These are phyloP conservation scores for Haplosporangium gracile DNA, from an alignment of 192 early-diverging fungal species.

Conservation along the genomic window DNA sequence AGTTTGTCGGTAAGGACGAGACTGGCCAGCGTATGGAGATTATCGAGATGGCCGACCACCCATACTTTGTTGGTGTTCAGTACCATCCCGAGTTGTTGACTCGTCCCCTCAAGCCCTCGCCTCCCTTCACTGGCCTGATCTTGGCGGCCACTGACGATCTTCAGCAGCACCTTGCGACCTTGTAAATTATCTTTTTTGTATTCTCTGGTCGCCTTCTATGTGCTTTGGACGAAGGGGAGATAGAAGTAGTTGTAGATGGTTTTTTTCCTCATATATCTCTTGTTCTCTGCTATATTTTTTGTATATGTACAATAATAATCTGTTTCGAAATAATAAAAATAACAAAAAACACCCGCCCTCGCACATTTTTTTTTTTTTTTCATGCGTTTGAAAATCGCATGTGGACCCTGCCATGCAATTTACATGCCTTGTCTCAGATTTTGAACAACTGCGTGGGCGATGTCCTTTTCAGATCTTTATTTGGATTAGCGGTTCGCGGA, in stretches of 20 bases:
- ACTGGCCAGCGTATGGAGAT: conserved; percentile 98
- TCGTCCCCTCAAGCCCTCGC: conserved; percentile 91
- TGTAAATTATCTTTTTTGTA: conserved; percentile 18
- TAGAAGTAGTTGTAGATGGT: not conserved
- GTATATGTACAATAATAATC: not conserved
- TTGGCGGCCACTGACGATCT: conserved; percentile 79
- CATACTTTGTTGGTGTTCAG: conserved; percentile 96
- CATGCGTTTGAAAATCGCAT: not conserved
- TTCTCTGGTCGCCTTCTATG: not conserved
- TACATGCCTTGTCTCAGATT: not conserved
- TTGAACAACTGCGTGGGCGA: not conserved
- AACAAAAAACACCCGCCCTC: not conserved
- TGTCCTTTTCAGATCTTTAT: not conserved
- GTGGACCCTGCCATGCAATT: not conserved
- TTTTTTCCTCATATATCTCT: not conserved
- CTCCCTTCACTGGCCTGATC: conserved; percentile 93
- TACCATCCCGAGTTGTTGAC: conserved; percentile 98
- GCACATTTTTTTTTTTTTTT: not conserved
- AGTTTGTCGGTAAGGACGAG: conserved; percentile 94
- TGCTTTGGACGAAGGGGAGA: not conserved
- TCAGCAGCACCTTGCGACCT: conserved; percentile 28
- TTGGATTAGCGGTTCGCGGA: not conserved
- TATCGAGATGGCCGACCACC: conserved; percentile 86
- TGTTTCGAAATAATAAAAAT: not conserved
- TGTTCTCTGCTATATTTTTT: not conserved